Base-by-base conservation (phyloP, 2,329 filamentous ascomycete species). In the Beauveria scarabaeidicola region DNA sequence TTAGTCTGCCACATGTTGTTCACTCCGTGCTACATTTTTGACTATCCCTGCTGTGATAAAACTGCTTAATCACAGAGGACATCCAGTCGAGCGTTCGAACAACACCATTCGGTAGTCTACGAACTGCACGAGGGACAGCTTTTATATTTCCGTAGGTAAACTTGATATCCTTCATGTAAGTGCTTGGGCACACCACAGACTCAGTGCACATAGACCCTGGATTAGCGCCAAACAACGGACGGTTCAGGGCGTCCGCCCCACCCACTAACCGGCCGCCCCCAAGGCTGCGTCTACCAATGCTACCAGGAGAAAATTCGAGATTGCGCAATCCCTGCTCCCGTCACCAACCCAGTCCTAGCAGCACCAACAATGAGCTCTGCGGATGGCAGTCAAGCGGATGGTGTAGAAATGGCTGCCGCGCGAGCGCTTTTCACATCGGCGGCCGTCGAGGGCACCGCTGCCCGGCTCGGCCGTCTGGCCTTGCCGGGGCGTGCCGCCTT, bases 401-500 rank as follows among this genome's bases (percentile, higher is more conserved):
- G 64, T 21, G 55, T 63, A 58, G 58, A 62, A 52, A 61, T 61
- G 51, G 68, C 68, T 66, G 60, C 65, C 44, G 61, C 63, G 52
- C 66, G 66, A 50, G 67, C 66, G 17, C 66, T 72, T 62, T 83
- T 84, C 62, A 76, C 73, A 61, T 67, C 72, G n/a, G 69, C 73
- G 15, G 62, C 71, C 2, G 66, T 69, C 23, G 72, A 77, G 59
- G 75, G 71, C 23, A 67, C 73, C 29, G 77, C 75, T 23, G 82
- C 88, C 40, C 83, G 91, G 56, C 74, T 93, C 9, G 91, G 89
- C 4, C 79, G 77, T 56, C 74, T 97, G 25, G 74, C 78, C 5
- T 71, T 94, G 6, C 78, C 72, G 66, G 84, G 74, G 46, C 81
- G 89, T 61, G 82, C 79, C 63, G 73, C 80, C n/a, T 79, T 97